Base-by-base conservation (phyloP, 306 rosid genomes). In the Cercis canadensis region DNA sequence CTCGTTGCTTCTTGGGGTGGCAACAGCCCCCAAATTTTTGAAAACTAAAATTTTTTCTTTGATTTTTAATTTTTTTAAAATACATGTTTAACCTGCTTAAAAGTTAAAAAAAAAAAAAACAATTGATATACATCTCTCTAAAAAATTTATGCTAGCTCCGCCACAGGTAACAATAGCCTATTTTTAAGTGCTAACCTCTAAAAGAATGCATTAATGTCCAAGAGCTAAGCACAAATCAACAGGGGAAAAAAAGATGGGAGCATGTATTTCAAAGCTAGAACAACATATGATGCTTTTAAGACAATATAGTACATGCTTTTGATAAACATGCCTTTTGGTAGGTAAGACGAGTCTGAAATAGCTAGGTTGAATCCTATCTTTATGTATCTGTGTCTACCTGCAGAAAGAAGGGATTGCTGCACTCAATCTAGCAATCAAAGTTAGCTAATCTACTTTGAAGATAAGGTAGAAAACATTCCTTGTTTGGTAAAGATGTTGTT, bases 391-490 rank as follows among this genome's bases (percentile, higher is more conserved):
- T 53, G 57, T 39, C 46, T 39, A 21, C 32, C 46, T 18, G 31
- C 19, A 62, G 41, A 34, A 67, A 17, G 46, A 76, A 68, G 14
- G 75, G 4, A 55, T 43, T 65, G 59, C 52, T 6, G 33, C 11
- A 33, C 65, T 70, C 58, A 61, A 70, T 51, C 54, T 50, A 36
- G 64, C 75, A 46, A 57, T 59, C 83, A 43, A 75, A 57, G 83
- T 65, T 86, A 65, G 86, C 65, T 78, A 32, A 78, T 70, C 77
- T 39, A 47, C 54, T 36, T 11, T 6, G 43, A 21, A 1, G 67
- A 41, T 60, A 70, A 50, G n/a, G 50, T 11, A 56, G 24, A 12
- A 74, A 39, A 77, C 31, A 65, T 69, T 69, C 46, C 1, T 34
- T 32, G 63, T 54, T 74, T 74, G 37, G 3, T 32, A 66, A 79